Conservation (phyloP, 2,329 filamentous ascomycete genomes). For the Xylaria sp. region DNA sequence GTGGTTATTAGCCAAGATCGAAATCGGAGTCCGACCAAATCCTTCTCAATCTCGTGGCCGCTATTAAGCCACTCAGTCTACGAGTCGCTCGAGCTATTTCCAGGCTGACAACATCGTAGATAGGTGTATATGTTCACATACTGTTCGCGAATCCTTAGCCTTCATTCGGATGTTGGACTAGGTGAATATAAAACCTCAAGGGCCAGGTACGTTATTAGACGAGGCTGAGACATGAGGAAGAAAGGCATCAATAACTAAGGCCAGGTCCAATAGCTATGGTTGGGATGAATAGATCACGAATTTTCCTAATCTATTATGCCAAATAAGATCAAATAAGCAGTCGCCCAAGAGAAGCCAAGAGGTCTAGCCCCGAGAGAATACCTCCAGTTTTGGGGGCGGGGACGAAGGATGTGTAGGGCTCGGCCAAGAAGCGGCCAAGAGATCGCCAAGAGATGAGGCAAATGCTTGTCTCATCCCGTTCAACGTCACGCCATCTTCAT, state of each 20-base stretch:
- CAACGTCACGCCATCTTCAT: slow-evolving; percentile 29
- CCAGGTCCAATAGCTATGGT: no score
- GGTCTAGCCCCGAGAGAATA: not conserved
- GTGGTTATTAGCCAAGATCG: not conserved
- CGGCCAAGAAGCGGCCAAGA: slow-evolving; percentile 44
- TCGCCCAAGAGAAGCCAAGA: no score
- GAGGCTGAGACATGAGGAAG: no score
- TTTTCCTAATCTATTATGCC: no score
- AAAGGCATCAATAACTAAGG: no score
- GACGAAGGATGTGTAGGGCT: not conserved
- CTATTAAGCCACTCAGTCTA: no score
- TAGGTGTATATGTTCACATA: not conserved
- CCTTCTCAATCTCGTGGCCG: not conserved
- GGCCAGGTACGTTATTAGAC: not conserved
- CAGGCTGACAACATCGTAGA: not conserved
- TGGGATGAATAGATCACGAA: no score
- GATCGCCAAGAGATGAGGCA: slow-evolving; percentile 49
- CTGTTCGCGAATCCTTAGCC: not conserved
- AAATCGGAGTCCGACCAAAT: not conserved
- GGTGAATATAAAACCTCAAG: not conserved
- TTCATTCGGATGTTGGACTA: not conserved
- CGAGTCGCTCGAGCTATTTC: no score
- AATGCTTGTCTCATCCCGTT: slow-evolving; percentile 44
- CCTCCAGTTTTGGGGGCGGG: slow-evolving; percentile 6
- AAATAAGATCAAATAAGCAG: no score